Percentiles rank a stretch among this genome's conserved stretches.
Evolutionary conservation across 305 asterid species (phyloP).

Genomic region (Fraxinus nigra): DNA sequence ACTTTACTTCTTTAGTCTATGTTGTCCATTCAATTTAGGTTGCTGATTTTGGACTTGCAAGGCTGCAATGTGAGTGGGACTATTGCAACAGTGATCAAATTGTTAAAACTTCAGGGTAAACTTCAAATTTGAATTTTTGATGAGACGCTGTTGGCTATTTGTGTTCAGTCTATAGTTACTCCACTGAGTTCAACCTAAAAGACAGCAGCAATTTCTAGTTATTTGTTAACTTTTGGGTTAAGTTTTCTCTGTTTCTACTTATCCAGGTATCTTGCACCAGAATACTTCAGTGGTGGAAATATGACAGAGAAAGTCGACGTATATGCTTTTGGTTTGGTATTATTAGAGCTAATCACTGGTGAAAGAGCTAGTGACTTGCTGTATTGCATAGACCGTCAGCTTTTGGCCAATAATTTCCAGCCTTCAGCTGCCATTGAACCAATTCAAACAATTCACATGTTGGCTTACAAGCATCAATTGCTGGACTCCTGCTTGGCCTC

Average conservation of each 20-base stretch:
- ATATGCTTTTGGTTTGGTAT: constrained; percentile 71
- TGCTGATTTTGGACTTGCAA: constrained; percentile 86
- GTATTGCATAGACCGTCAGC: constrained; percentile 44
- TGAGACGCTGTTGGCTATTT: neutral
- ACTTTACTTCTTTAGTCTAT: neutral
- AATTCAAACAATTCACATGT: constrained; percentile 43
- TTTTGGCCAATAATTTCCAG: constrained; percentile 42
- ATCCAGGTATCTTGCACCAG: constrained; percentile 80
- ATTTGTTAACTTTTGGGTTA: neutral
- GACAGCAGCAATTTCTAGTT: neutral
- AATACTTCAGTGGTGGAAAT: constrained; percentile 50
- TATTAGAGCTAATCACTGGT: constrained; percentile 75
- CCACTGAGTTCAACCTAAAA: neutral
- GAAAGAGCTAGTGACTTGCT: constrained; percentile 50
- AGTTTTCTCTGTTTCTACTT: neutral
- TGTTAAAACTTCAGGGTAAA: constrained; percentile 66
- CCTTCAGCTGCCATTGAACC: constrained; percentile 47
- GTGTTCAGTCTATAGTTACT: constrained; percentile 3
- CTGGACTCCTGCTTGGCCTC: constrained; percentile 53
- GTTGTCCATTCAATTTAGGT: constrained; percentile 42
- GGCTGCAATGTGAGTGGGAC: constrained; percentile 72
- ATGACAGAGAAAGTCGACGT: constrained; percentile 75
- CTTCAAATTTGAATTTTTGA: constrained; percentile 4
- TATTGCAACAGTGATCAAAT: constrained; percentile 43
- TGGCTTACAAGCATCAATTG: constrained; percentile 52